Evolutionary conservation across 495 filamentous ascomycete species (phyloP).

Genomic region (Annulohypoxylon stygium): DNA sequence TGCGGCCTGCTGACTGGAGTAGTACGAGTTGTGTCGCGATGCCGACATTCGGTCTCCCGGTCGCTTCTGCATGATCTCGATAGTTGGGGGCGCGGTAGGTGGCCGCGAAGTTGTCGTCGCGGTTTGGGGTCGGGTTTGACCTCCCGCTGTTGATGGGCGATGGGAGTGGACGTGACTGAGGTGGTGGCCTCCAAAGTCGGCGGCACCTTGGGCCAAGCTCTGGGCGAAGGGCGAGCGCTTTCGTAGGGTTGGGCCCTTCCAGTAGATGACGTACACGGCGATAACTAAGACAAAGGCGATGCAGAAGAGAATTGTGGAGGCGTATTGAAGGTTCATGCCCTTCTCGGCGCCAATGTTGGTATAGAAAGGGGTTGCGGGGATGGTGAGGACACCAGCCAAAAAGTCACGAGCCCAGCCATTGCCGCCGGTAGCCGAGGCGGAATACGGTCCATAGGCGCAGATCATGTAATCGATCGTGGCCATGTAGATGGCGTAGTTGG

Average conservation of each 20-base stretch:
- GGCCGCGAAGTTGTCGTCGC: slow-evolving; percentile 32
- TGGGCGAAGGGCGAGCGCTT: slow-evolving; percentile 81
- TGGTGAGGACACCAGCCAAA: slow-evolving; percentile 81
- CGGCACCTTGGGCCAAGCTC: slow-evolving; percentile 68
- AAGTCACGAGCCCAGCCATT: slow-evolving; percentile 82
- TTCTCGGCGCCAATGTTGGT: slow-evolving; percentile 67
- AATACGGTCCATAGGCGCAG: slow-evolving; percentile 81
- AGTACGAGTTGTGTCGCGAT: slow-evolving; percentile 47
- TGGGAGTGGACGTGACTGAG: slow-evolving; percentile 42
- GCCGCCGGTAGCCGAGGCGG: slow-evolving; percentile 81
- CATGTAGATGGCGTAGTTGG: slow-evolving; percentile 82
- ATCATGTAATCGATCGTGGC: slow-evolving; percentile 90
- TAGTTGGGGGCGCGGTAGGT: slow-evolving; percentile 31
- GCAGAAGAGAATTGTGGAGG: slow-evolving; percentile 77
- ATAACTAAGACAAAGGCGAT: slow-evolving; percentile 77
- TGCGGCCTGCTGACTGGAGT: slow-evolving; percentile 45
- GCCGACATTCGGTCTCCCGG: slow-evolving; percentile 46
- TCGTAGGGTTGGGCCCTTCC: slow-evolving; percentile 76
- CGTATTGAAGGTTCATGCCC: slow-evolving; percentile 72
- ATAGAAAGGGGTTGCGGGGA: slow-evolving; percentile 80
- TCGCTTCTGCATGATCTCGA: slow-evolving; percentile 40
- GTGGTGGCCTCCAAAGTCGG: slow-evolving; percentile 55
- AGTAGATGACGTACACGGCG: slow-evolving; percentile 84
- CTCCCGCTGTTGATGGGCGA: slow-evolving; percentile 38
- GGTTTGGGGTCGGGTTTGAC: slow-evolving; percentile 21